Conservation (phyloP, 1,284 basidiomycete species). For the Laetiporus sulphureus region DNA sequence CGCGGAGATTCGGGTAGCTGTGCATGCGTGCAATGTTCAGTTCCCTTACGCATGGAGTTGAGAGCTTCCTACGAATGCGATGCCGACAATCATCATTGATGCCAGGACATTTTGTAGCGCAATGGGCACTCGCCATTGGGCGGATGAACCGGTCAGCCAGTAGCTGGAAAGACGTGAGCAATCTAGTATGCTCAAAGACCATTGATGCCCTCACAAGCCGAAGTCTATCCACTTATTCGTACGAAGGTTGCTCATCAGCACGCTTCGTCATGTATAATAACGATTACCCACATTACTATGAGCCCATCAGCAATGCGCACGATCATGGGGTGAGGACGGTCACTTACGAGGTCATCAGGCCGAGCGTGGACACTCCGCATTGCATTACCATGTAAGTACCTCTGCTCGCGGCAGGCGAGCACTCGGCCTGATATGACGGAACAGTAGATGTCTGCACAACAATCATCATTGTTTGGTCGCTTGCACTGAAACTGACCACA, state of each 20-base stretch:
- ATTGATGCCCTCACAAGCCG: constrained; percentile 47
- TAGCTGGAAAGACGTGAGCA: constrained; percentile 29
- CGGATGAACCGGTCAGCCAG: constrained; percentile 43
- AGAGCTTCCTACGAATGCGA: constrained; percentile 41
- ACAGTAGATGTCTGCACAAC: constrained; percentile 54
- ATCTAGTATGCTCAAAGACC: no score
- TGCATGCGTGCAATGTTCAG: not conserved
- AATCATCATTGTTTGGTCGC: no score
- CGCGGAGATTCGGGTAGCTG: constrained; percentile 68
- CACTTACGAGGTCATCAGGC: constrained; percentile 64
- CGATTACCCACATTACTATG: no score
- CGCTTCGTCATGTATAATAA: no score
- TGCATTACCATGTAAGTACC: constrained; percentile 66
- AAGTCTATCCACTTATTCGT: constrained; percentile 52
- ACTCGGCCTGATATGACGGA: constrained; percentile 60
- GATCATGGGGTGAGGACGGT: constrained; percentile 8
- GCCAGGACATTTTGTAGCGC: constrained; percentile 62
- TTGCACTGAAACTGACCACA: no score
- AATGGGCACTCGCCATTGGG: constrained; percentile 68
- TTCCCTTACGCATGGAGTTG: not conserved
- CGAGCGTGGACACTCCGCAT: constrained; percentile 62
- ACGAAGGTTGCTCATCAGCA: no score
- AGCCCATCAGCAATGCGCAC: constrained; percentile 17
- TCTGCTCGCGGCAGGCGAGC: constrained; percentile 51
- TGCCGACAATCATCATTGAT: constrained; percentile 49